Evolutionary conservation across 345 rosid species (phyloP), one percentile per base, ranked within the genome.

Genomic region (Syzygium grande): DNA sequence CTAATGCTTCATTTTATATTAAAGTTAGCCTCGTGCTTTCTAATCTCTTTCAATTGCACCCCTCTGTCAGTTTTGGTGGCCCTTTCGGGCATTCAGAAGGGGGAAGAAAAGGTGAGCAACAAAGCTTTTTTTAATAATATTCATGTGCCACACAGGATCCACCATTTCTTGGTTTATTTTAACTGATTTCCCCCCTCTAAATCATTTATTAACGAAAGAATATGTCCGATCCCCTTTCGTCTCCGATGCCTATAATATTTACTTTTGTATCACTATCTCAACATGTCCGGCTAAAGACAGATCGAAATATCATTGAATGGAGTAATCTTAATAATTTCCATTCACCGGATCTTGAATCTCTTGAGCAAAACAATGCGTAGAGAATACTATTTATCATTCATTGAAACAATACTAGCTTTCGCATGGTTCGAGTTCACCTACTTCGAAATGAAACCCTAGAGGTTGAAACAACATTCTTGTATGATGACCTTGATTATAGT

Each of bases 361-460:
- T 63, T 41, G 0, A 63, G 21, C 10, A 29, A 29, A n/a, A 63
- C 4, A 5, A 7, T 1, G 1, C 0, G 5, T 29, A 63, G 14
- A 61, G 2, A 61, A 61, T n/a, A n/a, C 2, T n/a, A 61, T 27
- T 59, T 59, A 27, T 59, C 30, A 25, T n/a, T 11, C 65, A 27
- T 27, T 12, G 30, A 27, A 11, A 59, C 11, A 29, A 12, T 58
- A 23, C 14, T 23, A 2, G 29, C 29, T 25, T 23, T 59, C 5
- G 30, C 11, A 7, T 2, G 14, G 30, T 59, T 27, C 15, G 1
- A 59, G 7, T 59, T 59, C 13, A 2, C 65, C 14, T 9, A 25
- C 65, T n/a, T 25, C 25, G 65, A 58, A 27, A 59, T 25, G 11
- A 59, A 59, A 59, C 17, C 54, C 17, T 14, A 15, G 54, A 52